phyloP scores from a whole-genome alignment of 352 stramenopile genomes.

The Hyaloperonospora brassicae region DNA sequence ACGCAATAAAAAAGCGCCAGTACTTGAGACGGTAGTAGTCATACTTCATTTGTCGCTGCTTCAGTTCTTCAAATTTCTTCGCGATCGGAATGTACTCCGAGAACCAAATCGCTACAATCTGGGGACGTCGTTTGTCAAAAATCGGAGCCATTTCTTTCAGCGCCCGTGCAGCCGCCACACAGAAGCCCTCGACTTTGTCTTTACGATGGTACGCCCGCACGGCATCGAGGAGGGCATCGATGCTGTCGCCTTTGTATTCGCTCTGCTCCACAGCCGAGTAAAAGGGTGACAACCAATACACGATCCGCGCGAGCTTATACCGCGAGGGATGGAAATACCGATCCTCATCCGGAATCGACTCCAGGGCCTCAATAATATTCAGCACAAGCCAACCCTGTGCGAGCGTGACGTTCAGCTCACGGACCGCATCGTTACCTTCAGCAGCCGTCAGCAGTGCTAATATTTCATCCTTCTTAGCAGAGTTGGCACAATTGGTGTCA shows the following conservation, averaged over 20 bases:
- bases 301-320: constrained; percentile 44
- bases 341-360: constrained; percentile 70
- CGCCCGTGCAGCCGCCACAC: constrained; percentile 31
- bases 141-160: constrained; percentile 49
- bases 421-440: constrained; percentile 6
- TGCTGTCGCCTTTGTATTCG: constrained; percentile 5
- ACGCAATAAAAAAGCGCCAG: constrained; percentile 48
- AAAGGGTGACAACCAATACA: constrained; percentile 44
- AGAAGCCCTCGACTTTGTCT: constrained; percentile 14
- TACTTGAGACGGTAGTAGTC: constrained; percentile 74
- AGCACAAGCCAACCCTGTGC: constrained; percentile 36
- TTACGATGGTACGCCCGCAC: constrained; percentile 18
- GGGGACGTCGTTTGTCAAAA: constrained; percentile 58
- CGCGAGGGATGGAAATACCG: constrained; percentile 75
- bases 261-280: constrained; percentile 17
- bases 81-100: constrained; percentile 55
- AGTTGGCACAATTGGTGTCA: constrained; percentile 15
- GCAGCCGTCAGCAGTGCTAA: constrained; percentile 25
- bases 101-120: constrained; percentile 65
- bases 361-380: constrained; percentile 67
- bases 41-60: constrained; percentile 78
- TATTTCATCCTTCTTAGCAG: constrained; percentile 38
- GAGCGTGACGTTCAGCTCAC: constrained; percentile 19
- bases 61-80: constrained; percentile 78
- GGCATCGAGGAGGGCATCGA: constrained; percentile 19